phyloP scores from a whole-genome alignment of 768 basidiomycete genomes.

The Ramaria sp. region DNA sequence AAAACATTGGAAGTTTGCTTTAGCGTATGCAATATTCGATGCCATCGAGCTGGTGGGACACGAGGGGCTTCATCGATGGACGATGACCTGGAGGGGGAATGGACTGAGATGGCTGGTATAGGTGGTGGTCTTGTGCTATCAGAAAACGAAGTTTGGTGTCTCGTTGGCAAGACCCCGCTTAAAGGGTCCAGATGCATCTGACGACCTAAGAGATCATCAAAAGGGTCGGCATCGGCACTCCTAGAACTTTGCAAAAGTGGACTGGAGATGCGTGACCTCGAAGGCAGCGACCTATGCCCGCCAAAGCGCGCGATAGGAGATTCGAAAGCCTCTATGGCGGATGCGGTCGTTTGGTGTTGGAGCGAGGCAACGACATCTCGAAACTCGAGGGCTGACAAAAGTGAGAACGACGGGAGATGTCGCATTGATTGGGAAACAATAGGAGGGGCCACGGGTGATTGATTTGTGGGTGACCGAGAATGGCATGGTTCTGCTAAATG shows the following conservation, averaged over 20 bases:
- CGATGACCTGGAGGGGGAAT: conserved; percentile 31
- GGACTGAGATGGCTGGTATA: conserved; percentile 47
- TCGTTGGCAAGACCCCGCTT: conserved; percentile 12
- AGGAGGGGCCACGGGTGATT: conserved; percentile 27
- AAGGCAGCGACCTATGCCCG: conserved; percentile 42
- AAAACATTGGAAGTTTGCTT: conserved; percentile 45
- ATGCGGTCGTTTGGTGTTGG: conserved; percentile 50
- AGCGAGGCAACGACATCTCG: conserved; percentile 80
- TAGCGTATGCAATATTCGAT: conserved; percentile 25
- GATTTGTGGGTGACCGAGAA: background rate
- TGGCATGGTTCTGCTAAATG: conserved; percentile 23
- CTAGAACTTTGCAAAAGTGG: background rate
- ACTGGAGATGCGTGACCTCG: conserved; percentile 10
- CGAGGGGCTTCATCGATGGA: conserved; percentile 20
- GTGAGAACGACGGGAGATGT: conserved; percentile 75
- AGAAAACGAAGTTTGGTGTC: background rate
- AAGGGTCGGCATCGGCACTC: conserved; percentile 30
- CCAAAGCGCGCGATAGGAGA: conserved; percentile 58
- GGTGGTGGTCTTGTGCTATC: conserved; percentile 13
- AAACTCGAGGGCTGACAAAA: conserved; percentile 94
- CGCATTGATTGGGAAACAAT: conserved; percentile 24
- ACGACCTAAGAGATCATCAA: conserved; percentile 36
- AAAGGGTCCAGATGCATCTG: conserved; percentile 39
- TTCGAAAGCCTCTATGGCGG: conserved; percentile 55
- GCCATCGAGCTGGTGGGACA: conserved; percentile 29